Base-by-base conservation (phyloP, 148 eudicot genomes). In the Chenopodium berlandieri region DNA sequence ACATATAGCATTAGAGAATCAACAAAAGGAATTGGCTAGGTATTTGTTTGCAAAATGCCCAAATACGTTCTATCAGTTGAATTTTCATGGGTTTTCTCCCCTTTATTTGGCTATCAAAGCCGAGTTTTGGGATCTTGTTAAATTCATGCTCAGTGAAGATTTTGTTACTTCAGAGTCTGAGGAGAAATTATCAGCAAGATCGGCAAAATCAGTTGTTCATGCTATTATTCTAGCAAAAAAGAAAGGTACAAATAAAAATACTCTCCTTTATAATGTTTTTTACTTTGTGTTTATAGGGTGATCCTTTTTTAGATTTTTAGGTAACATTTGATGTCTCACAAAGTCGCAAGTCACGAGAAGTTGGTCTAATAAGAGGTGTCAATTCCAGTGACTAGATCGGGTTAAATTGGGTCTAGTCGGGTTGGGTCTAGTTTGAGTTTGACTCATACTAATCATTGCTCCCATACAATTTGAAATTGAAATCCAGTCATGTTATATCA, bases 1-100 rank as follows among this genome's bases (percentile, higher is more conserved):
- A 47, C 85, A 83, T 73, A 65, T 83, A n/a, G 85, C 85, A 0
- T 20, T 83, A 27, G 82, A 79, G 34, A 83, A 83, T 74, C 74
- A 67, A 9, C 79, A 74, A 23, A 2, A 65, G 65, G n/a, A 66
- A 0, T 50, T 83, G 75, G 79, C 82, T 7, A 17, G 2, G 1
- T 17, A 0, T 14, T 70, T 83, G 32, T 54, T 79, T 69, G 7
- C 1, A 0, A 54, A 67, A 11, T 65, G 69, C 4, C 79, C 75
- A 0, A 14, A 56, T 10, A 76, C 82, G 54, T 74, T 80, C 37
- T 37, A 74, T 7, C 8, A 14, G 16, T 19, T 79, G 19, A 79
- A 83, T 27, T 12, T 4, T 0, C 82, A 64, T 3, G 58, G 75
- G 31, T 7, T 30, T 14, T 78, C 73, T 32, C 86, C 86, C 3